A percentile compares a stretch with the other conserved stretches of the same genome.
Conservation (phyloP, 2,329 filamentous ascomycete genomes). For the Penicillium sp. region DNA sequence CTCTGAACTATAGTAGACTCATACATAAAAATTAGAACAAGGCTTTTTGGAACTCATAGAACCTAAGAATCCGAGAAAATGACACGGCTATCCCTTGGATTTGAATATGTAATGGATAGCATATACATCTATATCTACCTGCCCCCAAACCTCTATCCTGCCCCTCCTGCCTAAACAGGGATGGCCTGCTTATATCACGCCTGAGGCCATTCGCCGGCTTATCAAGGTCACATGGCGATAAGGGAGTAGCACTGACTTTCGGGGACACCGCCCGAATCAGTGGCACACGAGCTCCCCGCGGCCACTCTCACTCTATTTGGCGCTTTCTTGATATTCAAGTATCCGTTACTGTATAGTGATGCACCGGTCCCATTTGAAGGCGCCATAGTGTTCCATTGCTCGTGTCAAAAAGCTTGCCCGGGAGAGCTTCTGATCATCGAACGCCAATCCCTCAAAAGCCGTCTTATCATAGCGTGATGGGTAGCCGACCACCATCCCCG, state of each 20-base stretch:
- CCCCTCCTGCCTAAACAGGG: not conserved
- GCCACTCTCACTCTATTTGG: not conserved
- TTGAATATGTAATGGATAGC: too few species aligned
- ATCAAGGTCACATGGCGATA: conserved; percentile 21
- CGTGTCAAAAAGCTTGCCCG: not conserved
- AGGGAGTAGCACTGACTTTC: not conserved
- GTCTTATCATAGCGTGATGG: conserved; percentile 22
- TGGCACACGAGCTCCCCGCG: not conserved
- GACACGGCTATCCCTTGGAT: too few species aligned
- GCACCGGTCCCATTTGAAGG: not conserved
- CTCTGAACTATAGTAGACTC: too few species aligned
- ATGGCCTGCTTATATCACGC: conserved; percentile 1
- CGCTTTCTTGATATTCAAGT: not conserved
- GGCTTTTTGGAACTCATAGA: too few species aligned
- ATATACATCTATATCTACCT: not conserved
- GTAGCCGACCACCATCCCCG: conserved; percentile 26
- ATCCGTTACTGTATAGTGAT: not conserved
- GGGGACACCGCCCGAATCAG: not conserved
- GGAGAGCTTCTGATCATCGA: not conserved
- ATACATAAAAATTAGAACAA: too few species aligned
- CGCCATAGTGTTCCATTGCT: not conserved
- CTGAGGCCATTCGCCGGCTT: conserved; percentile 2
- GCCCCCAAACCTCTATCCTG: not conserved
- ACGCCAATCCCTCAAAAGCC: conserved; percentile 2
- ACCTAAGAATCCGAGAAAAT: too few species aligned